phyloP scores from a whole-genome alignment of 23 red algal species.

The Pyropia yezoensis region DNA sequence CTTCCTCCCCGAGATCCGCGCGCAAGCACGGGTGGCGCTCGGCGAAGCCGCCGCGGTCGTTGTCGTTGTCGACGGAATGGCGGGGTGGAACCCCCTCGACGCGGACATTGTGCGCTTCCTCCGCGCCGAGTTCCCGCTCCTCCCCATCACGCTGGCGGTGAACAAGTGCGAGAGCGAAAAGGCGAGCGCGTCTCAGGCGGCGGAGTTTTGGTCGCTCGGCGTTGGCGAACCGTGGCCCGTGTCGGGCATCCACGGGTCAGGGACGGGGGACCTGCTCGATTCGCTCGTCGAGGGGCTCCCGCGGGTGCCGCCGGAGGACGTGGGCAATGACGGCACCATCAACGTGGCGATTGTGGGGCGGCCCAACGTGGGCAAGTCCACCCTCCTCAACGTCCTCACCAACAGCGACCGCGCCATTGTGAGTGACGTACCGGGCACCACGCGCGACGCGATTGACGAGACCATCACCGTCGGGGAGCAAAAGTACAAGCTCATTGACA shows the following conservation, averaged over 20 bases:
- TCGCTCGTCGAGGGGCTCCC: slow-evolving; percentile 32
- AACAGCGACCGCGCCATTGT: slow-evolving; percentile 72
- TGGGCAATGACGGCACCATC: slow-evolving; percentile 31
- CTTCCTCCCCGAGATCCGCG: slow-evolving; percentile 83
- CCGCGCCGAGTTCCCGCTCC: slow-evolving; percentile 19
- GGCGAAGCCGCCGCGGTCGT: slow-evolving; percentile 59
- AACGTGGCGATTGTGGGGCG: slow-evolving; percentile 89
- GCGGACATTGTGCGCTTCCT: slow-evolving; percentile 72
- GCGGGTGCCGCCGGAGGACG: slow-evolving; percentile 9
- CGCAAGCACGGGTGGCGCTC: slow-evolving; percentile 81
- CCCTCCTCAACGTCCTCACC: slow-evolving; percentile 66
- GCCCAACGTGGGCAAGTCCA: slow-evolving; percentile 95
- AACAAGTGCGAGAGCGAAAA: slow-evolving; percentile 94
- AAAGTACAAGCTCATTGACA: slow-evolving; percentile 85
- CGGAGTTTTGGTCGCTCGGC: slow-evolving; percentile 92
- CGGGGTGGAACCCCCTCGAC: slow-evolving; percentile 76
- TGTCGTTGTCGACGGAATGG: slow-evolving; percentile 75
- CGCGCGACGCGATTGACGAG: slow-evolving; percentile 90
- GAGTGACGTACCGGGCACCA: slow-evolving; percentile 91
- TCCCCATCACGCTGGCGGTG: slow-evolving; percentile 65
- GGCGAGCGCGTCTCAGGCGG: slow-evolving; percentile 24
- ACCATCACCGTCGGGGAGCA: slow-evolving; percentile 38
- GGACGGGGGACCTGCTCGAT: slow-evolving; percentile 85
- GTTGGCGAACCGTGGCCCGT: slow-evolving; percentile 81
- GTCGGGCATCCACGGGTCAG: slow-evolving; percentile 78